Evolutionary conservation across 176 grass and related monocot species (phyloP).

Genomic region (Alloteropsis semialata): DNA sequence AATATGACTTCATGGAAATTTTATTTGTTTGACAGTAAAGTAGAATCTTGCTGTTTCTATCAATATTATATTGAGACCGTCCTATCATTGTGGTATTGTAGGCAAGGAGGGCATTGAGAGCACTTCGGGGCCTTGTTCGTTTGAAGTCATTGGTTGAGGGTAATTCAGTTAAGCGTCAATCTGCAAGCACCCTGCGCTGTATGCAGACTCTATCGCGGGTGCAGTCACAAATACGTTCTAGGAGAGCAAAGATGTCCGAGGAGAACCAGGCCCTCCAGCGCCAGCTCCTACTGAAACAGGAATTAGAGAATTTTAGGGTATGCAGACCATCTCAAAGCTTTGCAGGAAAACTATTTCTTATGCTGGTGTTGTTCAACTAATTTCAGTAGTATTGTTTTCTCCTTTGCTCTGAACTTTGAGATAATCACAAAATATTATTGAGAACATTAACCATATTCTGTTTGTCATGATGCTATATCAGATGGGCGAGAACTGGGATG

Average conservation of each 20-base stretch:
- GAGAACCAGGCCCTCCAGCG: conserved; percentile 93
- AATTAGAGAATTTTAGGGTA: conserved; percentile 89
- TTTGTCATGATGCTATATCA: conserved; percentile 47
- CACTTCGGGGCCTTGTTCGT: conserved; percentile 81
- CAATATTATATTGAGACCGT: neutral
- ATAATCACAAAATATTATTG: neutral
- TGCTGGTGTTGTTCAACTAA: neutral
- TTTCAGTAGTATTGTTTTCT: conserved; percentile 1
- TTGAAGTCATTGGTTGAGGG: conserved; percentile 88
- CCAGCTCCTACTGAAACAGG: conserved; percentile 92
- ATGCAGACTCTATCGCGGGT: conserved; percentile 95
- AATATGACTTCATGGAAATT: conserved; percentile 21
- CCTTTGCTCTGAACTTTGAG: neutral
- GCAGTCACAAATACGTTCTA: conserved; percentile 80
- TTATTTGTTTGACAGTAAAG: neutral
- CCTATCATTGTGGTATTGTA: conserved; percentile 27
- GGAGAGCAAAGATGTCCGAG: conserved; percentile 85
- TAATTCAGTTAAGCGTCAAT: conserved; percentile 93
- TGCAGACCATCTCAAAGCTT: conserved; percentile 25
- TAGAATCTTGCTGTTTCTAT: neutral
- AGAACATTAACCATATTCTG: neutral
- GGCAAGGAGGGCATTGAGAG: conserved; percentile 90
- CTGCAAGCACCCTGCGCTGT: conserved; percentile 80
- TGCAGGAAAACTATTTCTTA: conserved; percentile 20
- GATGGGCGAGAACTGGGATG: conserved; percentile 96